phyloP scores from a whole-genome alignment of 352 stramenopile species.

The Globisporangium polare region DNA sequence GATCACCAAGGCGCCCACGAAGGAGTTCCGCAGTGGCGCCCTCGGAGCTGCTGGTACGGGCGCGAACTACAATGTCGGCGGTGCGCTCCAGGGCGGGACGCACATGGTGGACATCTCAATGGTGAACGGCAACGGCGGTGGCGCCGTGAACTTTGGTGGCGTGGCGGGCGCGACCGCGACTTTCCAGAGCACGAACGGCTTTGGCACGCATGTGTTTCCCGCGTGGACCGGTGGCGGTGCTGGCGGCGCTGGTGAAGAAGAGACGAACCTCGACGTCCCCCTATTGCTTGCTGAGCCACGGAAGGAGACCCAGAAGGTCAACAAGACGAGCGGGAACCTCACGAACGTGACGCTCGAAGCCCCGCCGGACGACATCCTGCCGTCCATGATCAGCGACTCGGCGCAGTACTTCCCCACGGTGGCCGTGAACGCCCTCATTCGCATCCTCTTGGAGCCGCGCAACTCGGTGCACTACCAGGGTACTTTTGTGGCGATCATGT shows the following conservation, averaged over 20 bases:
- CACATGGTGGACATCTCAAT: slow-evolving; percentile 19
- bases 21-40: slow-evolving; percentile 56
- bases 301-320: slow-evolving; percentile 64
- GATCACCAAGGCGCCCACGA: slow-evolving; percentile 60
- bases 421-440: slow-evolving; percentile 94
- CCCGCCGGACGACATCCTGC: slow-evolving; percentile 69
- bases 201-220: slow-evolving; percentile 8
- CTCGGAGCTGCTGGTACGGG: slow-evolving; percentile 33
- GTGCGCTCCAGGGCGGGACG: slow-evolving; percentile 13
- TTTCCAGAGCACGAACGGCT: slow-evolving; percentile 15
- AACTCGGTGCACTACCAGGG: slow-evolving; percentile 96
- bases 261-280: slow-evolving; percentile 39
- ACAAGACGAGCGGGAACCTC: slow-evolving; percentile 65
- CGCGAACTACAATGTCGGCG: slow-evolving; percentile 13
- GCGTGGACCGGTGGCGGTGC: slow-evolving; percentile 7
- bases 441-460: slow-evolving; percentile 96
- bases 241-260: slow-evolving; percentile 31
- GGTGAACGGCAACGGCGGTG: slow-evolving; percentile 19
- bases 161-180: slow-evolving; percentile 22
- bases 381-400: slow-evolving; percentile 80
- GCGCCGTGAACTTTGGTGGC: slow-evolving; percentile 19
- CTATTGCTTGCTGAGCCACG: slow-evolving; percentile 46
- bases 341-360: slow-evolving; percentile 59
- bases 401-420: slow-evolving; percentile 97
- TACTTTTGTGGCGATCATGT: slow-evolving; percentile 98